These are phyloP conservation scores for Candida nitratophila DNA, from an alignment of 805 yeast genomes.

Conservation along the genomic window DNA sequence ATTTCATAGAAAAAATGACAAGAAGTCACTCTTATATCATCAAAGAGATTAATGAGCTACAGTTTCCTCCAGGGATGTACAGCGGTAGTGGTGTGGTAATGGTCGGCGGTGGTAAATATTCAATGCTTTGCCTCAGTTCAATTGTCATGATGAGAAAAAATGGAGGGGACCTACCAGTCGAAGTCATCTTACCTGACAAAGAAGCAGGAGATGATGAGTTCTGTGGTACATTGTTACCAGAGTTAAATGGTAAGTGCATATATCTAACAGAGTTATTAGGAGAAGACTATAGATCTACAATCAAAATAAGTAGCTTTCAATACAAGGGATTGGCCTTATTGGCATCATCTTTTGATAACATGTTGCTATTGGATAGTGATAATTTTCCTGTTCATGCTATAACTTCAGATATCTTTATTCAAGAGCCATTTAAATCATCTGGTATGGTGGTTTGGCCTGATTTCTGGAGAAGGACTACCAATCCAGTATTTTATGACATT, in stretches of 20 bases:
- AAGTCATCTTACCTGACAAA: constrained; percentile 31
- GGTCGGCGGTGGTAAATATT: constrained; percentile 53
- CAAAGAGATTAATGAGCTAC: constrained; percentile 29
- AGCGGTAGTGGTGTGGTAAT: constrained; percentile 49
- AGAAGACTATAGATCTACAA: constrained; percentile 24
- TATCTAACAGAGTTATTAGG: constrained; percentile 31
- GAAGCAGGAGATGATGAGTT: constrained; percentile 31
- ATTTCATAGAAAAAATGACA: constrained; percentile 35
- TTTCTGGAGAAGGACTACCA: constrained; percentile 59
- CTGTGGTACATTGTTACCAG: constrained; percentile 33
- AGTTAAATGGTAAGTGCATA: constrained; percentile 33
- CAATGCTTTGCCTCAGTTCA: constrained; percentile 46
- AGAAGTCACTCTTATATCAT: constrained; percentile 38
- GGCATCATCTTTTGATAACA: constrained; percentile 41
- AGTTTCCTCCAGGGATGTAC: constrained; percentile 28
- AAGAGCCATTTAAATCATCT: constrained; percentile 33
- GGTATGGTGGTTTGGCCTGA: constrained; percentile 59
- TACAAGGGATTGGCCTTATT: constrained; percentile 32
- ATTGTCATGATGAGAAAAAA: constrained; percentile 38
- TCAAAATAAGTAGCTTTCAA: constrained; percentile 25
- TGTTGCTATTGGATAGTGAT: constrained; percentile 39
- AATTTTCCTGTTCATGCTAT: constrained; percentile 40
- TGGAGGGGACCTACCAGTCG: constrained; percentile 42
- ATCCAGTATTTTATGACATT: constrained; percentile 51
- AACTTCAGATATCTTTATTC: constrained; percentile 44